Base-by-base conservation (phyloP, 1,284 basidiomycete genomes). In the Takashimella tepidaria region DNA sequence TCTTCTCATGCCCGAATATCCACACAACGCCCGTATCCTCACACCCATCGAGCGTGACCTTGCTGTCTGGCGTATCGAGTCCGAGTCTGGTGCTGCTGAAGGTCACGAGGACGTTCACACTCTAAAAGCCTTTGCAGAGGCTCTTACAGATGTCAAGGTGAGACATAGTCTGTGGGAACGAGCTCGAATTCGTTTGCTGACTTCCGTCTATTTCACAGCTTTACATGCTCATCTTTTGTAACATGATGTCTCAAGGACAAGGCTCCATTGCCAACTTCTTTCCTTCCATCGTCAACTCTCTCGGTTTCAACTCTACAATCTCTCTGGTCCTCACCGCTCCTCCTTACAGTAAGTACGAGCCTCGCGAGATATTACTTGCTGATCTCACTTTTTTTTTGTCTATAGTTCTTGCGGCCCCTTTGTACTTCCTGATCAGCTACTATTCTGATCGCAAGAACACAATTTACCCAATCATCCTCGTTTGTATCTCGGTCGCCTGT, bases 271-370 rank as follows among this genome's bases (percentile, higher is more conserved):
- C 57, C 37, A 72, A 70, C 57, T 66, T 69, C 54, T 72, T 72
- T 67, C 71, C 72, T 3, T 60, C 66, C 13, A 64, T 72, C 47
- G 58, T 69, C 48, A 46, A 53, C 16, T 54, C 64, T 0, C 59
- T 75, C 16, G 72, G 73, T 4, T 74, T 67, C 57, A 55, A 56
- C 45, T 57, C 63, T 22, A 71, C 62, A n/a, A 67, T 64, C 42
- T 71, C 72, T 1, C 63, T 75, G 11, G 60, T 72, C 6, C 64
- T 77, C 40, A 74, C 70, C 11, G 73, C 72, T 1, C 75, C 75
- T n/a, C 73, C 74, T 5, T 75, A 73, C 56, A 27, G 19, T 56
- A 12, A 1, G 26, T 51, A 19, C 22, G 42, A 6, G 24, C n/a
- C n/a, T n/a, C n/a, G n/a, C n/a, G n/a, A n/a, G n/a, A n/a, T n/a